phyloP scores from a whole-genome alignment of 495 filamentous ascomycete species.

The Aspergillus olivimuriae region DNA sequence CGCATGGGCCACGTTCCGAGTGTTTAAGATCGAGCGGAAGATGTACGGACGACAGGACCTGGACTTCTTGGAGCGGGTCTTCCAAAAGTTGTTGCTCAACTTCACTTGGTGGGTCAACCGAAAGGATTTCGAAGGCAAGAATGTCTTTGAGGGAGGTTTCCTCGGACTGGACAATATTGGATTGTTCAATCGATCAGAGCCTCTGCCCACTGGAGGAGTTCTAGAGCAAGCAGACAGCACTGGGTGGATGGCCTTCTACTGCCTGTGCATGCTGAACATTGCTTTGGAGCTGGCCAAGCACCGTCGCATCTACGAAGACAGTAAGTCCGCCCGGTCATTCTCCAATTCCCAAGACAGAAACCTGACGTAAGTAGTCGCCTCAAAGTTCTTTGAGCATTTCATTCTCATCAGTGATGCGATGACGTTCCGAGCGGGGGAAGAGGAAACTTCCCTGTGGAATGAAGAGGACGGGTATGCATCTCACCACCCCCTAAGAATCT shows the following conservation, averaged over 20 bases:
- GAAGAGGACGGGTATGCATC: conserved; percentile 65
- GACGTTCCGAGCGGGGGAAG: conserved; percentile 75
- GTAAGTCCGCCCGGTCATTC: conserved; percentile 15
- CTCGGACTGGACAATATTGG: conserved; percentile 96
- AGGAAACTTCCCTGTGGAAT: conserved; percentile 87
- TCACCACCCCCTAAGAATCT: too few species aligned
- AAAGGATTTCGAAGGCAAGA: conserved; percentile 89
- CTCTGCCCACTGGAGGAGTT: conserved; percentile 84
- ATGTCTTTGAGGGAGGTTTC: conserved; percentile 95
- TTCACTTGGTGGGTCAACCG: conserved; percentile 99
- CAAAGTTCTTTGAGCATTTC: conserved; percentile 98
- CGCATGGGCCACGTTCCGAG: conserved; percentile 90
- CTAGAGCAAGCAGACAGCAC: conserved; percentile 96
- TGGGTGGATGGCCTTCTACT: conserved; percentile 99
- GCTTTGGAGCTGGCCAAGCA: conserved; percentile 91
- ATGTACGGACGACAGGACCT: conserved; percentile 91
- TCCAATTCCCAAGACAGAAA: neutral
- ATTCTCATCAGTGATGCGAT: conserved; percentile 96
- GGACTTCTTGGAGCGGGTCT: conserved; percentile 92
- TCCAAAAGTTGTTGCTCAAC: conserved; percentile 91
- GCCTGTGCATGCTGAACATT: conserved; percentile 92
- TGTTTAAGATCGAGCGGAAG: conserved; percentile 97
- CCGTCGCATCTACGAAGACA: conserved; percentile 93
- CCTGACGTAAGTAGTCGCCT: conserved; percentile 53
- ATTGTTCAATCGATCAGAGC: conserved; percentile 95